phyloP scores from a whole-genome alignment of 805 yeast species.

The Helenozyma rhizophorensis region DNA sequence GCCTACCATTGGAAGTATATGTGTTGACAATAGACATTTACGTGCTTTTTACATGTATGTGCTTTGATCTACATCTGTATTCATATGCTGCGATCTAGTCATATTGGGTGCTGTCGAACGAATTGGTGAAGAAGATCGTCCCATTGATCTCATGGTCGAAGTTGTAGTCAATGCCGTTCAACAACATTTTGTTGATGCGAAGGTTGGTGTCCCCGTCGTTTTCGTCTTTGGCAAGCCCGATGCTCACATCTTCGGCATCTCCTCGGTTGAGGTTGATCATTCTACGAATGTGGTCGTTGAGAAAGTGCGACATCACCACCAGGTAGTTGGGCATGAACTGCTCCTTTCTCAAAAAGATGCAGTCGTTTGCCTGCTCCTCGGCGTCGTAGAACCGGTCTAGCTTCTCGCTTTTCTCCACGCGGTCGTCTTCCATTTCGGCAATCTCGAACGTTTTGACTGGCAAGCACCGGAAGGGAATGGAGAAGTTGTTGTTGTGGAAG shows the following conservation, averaged over 20 bases:
- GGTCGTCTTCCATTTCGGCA: conserved; percentile 32
- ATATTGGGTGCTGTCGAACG: conserved; percentile 15
- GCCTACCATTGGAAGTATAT: too few species aligned
- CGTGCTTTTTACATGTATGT: not conserved
- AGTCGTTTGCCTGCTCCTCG: conserved; percentile 13
- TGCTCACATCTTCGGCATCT: conserved; percentile 34
- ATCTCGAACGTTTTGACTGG: conserved; percentile 30
- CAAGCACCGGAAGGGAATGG: conserved; percentile 32
- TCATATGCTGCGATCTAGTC: not conserved
- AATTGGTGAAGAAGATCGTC: conserved; percentile 30
- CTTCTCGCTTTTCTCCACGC: conserved; percentile 10
- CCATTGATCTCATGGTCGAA: conserved; percentile 38
- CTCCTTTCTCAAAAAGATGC: conserved; percentile 11
- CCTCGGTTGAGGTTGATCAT: conserved; percentile 36
- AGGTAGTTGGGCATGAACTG: conserved; percentile 14
- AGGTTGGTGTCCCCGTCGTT: conserved; percentile 34
- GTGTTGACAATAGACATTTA: not conserved
- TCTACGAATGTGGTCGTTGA: conserved; percentile 28
- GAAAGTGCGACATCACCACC: conserved; percentile 29
- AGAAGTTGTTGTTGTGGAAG: conserved; percentile 23
- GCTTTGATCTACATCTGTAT: not conserved
- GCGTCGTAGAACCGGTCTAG: conserved; percentile 20
- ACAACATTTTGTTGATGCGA: conserved; percentile 20
- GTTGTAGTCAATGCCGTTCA: conserved; percentile 32
- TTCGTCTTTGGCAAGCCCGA: conserved; percentile 21